Evolutionary conservation across 1,139 yeast species (phyloP), one percentile per base, ranked within the genome.

Genomic region (Suhomyces bolitotheri): DNA sequence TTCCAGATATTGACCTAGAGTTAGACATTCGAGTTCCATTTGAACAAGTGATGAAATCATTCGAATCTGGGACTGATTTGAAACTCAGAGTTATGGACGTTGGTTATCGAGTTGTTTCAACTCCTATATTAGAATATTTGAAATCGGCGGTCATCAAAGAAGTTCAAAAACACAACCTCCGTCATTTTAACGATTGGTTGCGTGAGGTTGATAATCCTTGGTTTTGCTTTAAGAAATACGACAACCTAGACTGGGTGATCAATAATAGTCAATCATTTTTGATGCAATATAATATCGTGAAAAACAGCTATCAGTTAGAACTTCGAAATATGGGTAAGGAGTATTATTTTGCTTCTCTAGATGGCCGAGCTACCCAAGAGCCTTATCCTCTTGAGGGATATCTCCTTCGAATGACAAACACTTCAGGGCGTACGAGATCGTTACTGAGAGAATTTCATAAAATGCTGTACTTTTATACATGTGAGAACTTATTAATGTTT

Each of bases 371-470:
- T 2, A 12, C 58, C 5, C 27, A 49, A 1, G 92, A 84, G 48
- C 95, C 95, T 0, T 43, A 58, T 0, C 81, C 94, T 0, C 57
- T 86, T 7, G 95, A 87, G 58, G 96, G 97, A 0, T 87, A 84
- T 53, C 57, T 88, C 10, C 66, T 77, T 2, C 69, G 84, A 33
- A 55, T 84, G 26, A 69, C 84, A 0, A 70, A 77, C 30, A 68
- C 74, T 46, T 50, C 58, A 5, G 90, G 89, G 0, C 51, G 60
- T 26, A 60, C 64, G 34, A 55, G 45, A 16, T 53, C 62, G 22
- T 45, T 72, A 11, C 61, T 76, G 7, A 66, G 76, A 31, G 62
- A 75, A 11, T 72, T 76, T 41, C 72, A 73, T 50, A 75, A 74
- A 41, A 57, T 78, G 28, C 72, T 73, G 45, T 90, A 88, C 57